phyloP scores from a whole-genome alignment of 2,329 filamentous ascomycete genomes.

The Paramyrothecium roridum region DNA sequence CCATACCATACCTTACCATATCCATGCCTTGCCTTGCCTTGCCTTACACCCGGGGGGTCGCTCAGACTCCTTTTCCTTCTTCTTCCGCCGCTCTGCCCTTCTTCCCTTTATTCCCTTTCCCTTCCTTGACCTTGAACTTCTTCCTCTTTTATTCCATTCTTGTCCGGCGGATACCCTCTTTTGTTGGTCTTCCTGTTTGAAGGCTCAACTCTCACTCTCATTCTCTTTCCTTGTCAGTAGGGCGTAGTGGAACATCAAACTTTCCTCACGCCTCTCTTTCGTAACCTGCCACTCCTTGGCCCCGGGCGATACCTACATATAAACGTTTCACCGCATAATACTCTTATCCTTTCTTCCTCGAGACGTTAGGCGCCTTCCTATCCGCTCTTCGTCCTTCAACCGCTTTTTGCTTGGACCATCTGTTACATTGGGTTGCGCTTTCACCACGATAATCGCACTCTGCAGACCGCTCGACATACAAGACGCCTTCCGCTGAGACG shows the following conservation, averaged over 20 bases:
- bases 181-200: constrained; percentile 3
- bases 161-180: constrained; percentile 11
- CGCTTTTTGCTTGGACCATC: no score
- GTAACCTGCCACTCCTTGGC: background rate
- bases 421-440: no score
- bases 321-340: background rate
- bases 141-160: constrained; percentile 12
- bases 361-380: background rate
- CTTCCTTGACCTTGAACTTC: constrained; percentile 11
- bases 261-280: background rate
- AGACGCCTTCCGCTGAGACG: background rate
- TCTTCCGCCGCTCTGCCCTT: constrained; percentile 5
- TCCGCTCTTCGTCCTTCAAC: no score
- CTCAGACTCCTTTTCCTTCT: background rate
- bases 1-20: background rate
- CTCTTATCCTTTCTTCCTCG: background rate
- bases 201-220: background rate
- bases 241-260: background rate
- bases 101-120: constrained; percentile 15
- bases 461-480: no score
- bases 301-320: background rate
- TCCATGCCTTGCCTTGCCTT: background rate
- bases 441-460: no score
- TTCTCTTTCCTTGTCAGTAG: background rate
- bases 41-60: background rate